These are phyloP conservation scores for Teratosphaeria viscida DNA, from an alignment of 2,329 filamentous ascomycete species.

Conservation along the genomic window DNA sequence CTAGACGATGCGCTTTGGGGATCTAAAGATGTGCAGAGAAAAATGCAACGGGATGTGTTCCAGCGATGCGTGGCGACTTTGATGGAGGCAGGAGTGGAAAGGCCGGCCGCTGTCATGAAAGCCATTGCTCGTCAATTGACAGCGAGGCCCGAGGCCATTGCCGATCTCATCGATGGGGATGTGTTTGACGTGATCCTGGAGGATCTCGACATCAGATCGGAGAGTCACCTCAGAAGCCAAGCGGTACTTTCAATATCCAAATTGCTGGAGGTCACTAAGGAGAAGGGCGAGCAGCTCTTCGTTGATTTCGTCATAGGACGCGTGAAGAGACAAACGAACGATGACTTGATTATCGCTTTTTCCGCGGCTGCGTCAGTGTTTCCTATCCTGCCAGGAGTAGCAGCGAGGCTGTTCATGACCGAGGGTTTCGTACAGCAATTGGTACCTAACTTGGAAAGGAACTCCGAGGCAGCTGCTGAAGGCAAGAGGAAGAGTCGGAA, in stretches of 20 bases:
- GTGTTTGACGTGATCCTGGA: conserved; percentile 77
- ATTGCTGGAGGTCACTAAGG: conserved; percentile 66
- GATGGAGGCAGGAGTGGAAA: conserved; percentile 80
- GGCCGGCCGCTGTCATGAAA: conserved; percentile 51
- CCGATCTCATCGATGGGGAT: conserved; percentile 61
- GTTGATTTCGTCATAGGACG: conserved; percentile 64
- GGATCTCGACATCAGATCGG: conserved; percentile 74
- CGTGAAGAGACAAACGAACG: conserved; percentile 64
- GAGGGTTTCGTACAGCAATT: conserved; percentile 76
- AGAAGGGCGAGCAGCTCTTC: conserved; percentile 55
- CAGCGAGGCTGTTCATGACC: conserved; percentile 69
- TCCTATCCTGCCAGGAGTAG: conserved; percentile 68
- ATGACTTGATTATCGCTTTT: conserved; percentile 84
- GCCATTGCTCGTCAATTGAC: conserved; percentile 49
- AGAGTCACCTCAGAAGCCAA: conserved; percentile 63
- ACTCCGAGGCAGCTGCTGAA: conserved; percentile 20
- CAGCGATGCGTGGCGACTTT: conserved; percentile 74
- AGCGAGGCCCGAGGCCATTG: conserved; percentile 44
- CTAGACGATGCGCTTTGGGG: conserved; percentile 34
- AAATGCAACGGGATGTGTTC: conserved; percentile 48
- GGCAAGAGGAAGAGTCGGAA: conserved; percentile 60
- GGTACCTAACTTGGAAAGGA: conserved; percentile 47
- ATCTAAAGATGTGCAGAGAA: conserved; percentile 33
- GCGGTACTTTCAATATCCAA: conserved; percentile 74
- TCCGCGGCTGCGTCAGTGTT: conserved; percentile 86